phyloP scores from a whole-genome alignment of 306 rosid genomes.

The Aeschynomene evenia region DNA sequence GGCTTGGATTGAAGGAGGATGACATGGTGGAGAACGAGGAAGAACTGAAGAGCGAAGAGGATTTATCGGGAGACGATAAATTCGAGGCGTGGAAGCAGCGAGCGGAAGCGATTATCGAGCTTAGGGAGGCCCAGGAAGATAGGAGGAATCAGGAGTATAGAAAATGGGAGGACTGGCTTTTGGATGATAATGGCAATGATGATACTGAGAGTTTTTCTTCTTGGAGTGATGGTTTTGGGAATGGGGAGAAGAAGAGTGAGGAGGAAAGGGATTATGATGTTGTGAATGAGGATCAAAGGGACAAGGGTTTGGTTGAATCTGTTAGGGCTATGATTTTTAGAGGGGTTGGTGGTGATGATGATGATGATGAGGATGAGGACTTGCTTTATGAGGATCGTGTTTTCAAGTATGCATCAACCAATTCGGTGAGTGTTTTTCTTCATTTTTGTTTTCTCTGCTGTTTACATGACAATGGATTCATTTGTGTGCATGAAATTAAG shows the following conservation, averaged over 20 bases:
- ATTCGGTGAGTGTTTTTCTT: constrained; percentile 55
- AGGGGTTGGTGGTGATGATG: not conserved
- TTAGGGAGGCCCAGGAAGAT: constrained; percentile 82
- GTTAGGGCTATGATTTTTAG: constrained; percentile 55
- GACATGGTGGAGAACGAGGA: constrained; percentile 56
- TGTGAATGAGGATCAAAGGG: not conserved
- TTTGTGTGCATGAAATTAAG: too few species aligned
- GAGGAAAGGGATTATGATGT: not conserved
- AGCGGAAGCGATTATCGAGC: constrained; percentile 82
- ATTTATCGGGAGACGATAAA: constrained; percentile 50
- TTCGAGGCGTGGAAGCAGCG: constrained; percentile 94
- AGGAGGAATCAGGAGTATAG: constrained; percentile 54
- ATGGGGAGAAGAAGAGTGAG: constrained; percentile 31
- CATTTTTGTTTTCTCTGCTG: not conserved
- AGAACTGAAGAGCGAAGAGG: constrained; percentile 12
- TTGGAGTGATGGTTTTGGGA: constrained; percentile 56
- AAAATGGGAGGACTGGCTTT: constrained; percentile 91
- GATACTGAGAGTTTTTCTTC: constrained; percentile 27
- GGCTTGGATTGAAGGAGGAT: constrained; percentile 79
- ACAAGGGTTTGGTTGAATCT: constrained; percentile 57
- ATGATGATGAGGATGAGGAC: constrained; percentile 80
- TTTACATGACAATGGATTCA: not conserved
- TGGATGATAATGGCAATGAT: constrained; percentile 39
- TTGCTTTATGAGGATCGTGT: constrained; percentile 92
- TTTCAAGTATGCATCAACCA: constrained; percentile 77